These are phyloP conservation scores for Boletus fagicola DNA, from an alignment of 768 basidiomycete genomes.

Conservation along the genomic window DNA sequence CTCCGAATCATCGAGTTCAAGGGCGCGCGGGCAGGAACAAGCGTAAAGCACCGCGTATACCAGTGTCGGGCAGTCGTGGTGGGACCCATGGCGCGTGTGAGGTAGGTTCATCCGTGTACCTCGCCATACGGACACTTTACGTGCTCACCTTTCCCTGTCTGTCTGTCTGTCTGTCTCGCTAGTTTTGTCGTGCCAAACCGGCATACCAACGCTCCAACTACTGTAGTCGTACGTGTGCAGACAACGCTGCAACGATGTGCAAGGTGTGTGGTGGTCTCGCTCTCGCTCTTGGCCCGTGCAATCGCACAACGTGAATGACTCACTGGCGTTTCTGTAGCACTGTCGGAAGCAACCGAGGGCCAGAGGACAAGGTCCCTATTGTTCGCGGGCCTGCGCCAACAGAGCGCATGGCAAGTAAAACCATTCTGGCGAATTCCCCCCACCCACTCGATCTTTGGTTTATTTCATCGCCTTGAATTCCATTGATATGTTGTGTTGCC, in stretches of 20 bases:
- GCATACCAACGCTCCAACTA: slow-evolving; percentile 54
- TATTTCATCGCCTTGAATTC: neutral
- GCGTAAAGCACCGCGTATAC: slow-evolving; percentile 13
- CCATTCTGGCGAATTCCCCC: neutral
- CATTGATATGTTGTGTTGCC: neutral
- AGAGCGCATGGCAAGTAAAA: slow-evolving; percentile 15
- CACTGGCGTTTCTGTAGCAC: slow-evolving; percentile 13
- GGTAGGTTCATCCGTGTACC: slow-evolving; percentile 11
- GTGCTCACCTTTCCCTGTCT: neutral
- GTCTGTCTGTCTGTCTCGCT: slow-evolving; percentile 20
- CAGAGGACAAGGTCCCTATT: slow-evolving; percentile 18
- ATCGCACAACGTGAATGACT: neutral
- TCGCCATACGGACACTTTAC: neutral
- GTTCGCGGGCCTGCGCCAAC: slow-evolving; percentile 29
- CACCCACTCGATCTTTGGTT: neutral
- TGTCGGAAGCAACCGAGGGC: slow-evolving; percentile 23
- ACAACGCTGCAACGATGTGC: slow-evolving; percentile 36
- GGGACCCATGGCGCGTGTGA: slow-evolving; percentile 20
- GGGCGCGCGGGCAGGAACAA: neutral
- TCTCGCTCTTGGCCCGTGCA: neutral
- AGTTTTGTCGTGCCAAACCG: slow-evolving; percentile 54
- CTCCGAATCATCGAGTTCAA: slow-evolving; percentile 1
- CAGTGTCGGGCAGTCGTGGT: slow-evolving; percentile 6
- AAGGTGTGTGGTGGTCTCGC: slow-evolving; percentile 14
- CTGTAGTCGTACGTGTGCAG: slow-evolving; percentile 61